Evolutionary conservation across 2,329 filamentous ascomycete genomes (phyloP), one percentile per base, ranked within the genome.

Genomic region (Alternaria brassicae): DNA sequence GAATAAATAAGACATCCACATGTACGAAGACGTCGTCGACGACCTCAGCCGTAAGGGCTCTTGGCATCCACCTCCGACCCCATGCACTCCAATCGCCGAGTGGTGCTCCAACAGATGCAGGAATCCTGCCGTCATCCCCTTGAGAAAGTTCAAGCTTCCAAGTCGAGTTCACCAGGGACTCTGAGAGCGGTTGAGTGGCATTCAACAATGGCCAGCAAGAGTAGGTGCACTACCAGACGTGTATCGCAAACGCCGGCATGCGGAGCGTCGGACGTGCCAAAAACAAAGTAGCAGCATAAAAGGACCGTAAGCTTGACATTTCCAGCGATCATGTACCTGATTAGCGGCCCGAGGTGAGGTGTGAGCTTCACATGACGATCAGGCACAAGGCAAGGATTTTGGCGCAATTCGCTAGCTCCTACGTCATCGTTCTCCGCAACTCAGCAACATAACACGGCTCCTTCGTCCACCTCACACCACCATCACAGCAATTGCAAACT

Each of bases 301-400:
- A n/a, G 12, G 19, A 25, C 10, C 1, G 49, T 13, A 32, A 52
- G 32, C 37, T 19, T 41, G 27, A 30, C 17, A 42, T 30, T 30
- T 15, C 3, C 13, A n/a, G 34, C 25, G 21, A 50, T 36, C 17
- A 30, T 30, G 9, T 21, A 21, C 36, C 19, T 23, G 12, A 19
- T 21, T n/a, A 41, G 37, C 13, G 37, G 27, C 19, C 49, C 49
- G 49, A 9, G 9, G 37, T 27, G 49, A 30, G 15, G 39, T 42
- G 13, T 56, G 37, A 28, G 15, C 34, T 48, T 40, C 51, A 37
- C 37, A 25, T 45, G 51, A 55, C 41, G 37, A 58, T 55, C 56
- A 58, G 50, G 56, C 36, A 58, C 56, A n/a, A 25, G 56, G 53
- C 56, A 40, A 48, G 56, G 56, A 58, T 58, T n/a, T 48, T 54